These are phyloP conservation scores for Coemansia sp. DNA, from an alignment of 192 early-diverging fungal genomes.

Conservation along the genomic window DNA sequence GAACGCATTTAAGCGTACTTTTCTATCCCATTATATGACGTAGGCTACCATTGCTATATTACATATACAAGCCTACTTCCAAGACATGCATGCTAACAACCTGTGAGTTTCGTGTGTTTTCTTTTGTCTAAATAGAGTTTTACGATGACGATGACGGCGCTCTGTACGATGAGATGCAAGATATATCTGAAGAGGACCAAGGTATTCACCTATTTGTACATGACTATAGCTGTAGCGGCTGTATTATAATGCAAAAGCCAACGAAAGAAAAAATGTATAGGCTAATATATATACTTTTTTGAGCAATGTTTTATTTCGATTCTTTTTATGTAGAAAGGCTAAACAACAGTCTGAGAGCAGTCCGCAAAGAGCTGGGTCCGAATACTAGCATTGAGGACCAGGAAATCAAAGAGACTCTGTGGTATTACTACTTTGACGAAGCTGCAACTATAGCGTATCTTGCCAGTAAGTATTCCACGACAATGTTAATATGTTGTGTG, in stretches of 20 bases:
- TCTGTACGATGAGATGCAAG: slow-evolving; percentile 44
- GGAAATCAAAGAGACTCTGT: slow-evolving; percentile 72
- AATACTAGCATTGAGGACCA: slow-evolving; percentile 58
- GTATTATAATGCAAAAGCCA: too few species aligned
- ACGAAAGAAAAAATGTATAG: too few species aligned
- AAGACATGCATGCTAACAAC: not conserved
- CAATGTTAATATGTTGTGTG: not conserved
- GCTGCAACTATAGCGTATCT: slow-evolving; percentile 67
- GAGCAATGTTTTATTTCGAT: too few species aligned
- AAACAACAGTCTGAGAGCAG: slow-evolving; percentile 59
- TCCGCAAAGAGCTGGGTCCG: slow-evolving; percentile 63
- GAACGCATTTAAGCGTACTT: too few species aligned
- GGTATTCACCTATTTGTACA: slow-evolving; percentile 1
- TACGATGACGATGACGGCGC: slow-evolving; percentile 41
- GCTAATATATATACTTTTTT: too few species aligned
- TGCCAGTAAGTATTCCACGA: slow-evolving; percentile 58
- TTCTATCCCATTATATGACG: too few species aligned
- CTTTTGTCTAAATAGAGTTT: slow-evolving; percentile 32
- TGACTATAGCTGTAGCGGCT: too few species aligned
- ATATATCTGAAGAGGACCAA: slow-evolving; percentile 51
- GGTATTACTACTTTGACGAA: slow-evolving; percentile 74
- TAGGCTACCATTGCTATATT: too few species aligned
- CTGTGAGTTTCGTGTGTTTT: not conserved
- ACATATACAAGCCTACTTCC: not conserved
- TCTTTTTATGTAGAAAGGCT: slow-evolving; percentile 45